Conservation (phyloP, 495 filamentous ascomycete genomes). For the Parathielavia hyrcaniae region DNA sequence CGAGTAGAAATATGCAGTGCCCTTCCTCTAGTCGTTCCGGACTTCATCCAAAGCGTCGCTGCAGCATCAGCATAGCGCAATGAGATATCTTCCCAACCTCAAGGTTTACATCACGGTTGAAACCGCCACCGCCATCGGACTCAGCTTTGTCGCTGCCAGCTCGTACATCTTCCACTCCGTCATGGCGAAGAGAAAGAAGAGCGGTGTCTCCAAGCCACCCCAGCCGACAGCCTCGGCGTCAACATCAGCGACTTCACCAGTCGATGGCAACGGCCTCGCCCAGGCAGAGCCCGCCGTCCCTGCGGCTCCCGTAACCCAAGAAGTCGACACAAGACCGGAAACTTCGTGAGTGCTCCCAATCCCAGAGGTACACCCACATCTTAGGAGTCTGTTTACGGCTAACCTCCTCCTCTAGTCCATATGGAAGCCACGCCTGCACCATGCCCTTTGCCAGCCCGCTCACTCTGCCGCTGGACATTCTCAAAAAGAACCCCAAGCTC, state of each 20-base stretch:
- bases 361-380: too few relatives aligned
- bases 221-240: conserved; percentile 9
- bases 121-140: conserved; percentile 28
- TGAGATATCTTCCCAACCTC: conserved; percentile 25
- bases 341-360: conserved; percentile 28
- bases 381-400: too few relatives aligned
- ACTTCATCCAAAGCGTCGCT: conserved; percentile 10
- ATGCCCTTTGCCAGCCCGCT: conserved; percentile 33
- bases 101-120: conserved; percentile 27
- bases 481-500: conserved; percentile 31
- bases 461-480: conserved; percentile 28
- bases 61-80: conserved; percentile 16
- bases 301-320: conserved; percentile 14
- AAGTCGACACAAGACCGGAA: conserved; percentile 29
- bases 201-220: conserved; percentile 18
- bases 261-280: conserved; percentile 12
- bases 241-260: conserved; percentile 6
- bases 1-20: conserved; percentile 15
- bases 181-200: conserved; percentile 32
- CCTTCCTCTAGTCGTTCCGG: neutral
- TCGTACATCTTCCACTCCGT: conserved; percentile 18
- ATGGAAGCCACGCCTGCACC: conserved; percentile 29
- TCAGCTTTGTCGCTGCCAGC: conserved; percentile 23
- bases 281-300: conserved; percentile 4
- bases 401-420: conserved; percentile 23